Percentiles rank a stretch among this genome's conserved stretches.
phyloP scores from a whole-genome alignment of 108 stramenopile species.

The Phaeodactylum tricornutum region DNA sequence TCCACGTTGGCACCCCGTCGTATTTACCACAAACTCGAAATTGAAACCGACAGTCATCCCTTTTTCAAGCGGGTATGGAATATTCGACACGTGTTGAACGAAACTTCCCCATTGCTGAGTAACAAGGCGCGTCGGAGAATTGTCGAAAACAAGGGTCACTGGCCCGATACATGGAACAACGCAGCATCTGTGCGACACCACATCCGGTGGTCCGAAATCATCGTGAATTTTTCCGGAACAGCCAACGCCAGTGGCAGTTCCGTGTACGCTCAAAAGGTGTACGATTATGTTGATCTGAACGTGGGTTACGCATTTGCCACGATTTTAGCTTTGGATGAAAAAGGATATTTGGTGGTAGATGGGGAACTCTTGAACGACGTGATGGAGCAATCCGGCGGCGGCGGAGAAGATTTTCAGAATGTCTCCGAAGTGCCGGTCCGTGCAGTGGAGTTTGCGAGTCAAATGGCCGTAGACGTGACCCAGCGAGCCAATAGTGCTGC shows the following conservation, averaged over 20 bases:
- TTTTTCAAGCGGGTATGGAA: slow-evolving; percentile 38
- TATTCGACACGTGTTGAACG: slow-evolving; percentile 27
- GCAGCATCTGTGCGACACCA: slow-evolving; percentile 15
- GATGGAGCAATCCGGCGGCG: slow-evolving; percentile 34
- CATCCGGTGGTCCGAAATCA: slow-evolving; percentile 34
- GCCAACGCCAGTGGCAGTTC: slow-evolving; percentile 24
- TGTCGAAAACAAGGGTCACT: slow-evolving; percentile 23
- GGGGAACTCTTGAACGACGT: slow-evolving; percentile 38
- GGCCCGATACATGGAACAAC: slow-evolving; percentile 35
- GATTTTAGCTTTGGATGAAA: neutral
- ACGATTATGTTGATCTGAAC: slow-evolving; percentile 26
- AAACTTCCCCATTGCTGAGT: slow-evolving; percentile 24
- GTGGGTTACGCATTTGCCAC: slow-evolving; percentile 32
- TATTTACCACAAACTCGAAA: slow-evolving; percentile 21
- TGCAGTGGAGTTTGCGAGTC: neutral
- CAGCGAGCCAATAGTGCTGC: neutral
- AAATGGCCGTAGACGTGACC: neutral
- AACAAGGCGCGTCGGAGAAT: slow-evolving; percentile 13
- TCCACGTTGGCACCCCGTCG: slow-evolving; percentile 16
- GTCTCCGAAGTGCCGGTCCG: neutral
- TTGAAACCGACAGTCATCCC: slow-evolving; percentile 35
- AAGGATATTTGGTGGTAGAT: slow-evolving; percentile 26
- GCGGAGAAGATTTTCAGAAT: slow-evolving; percentile 9
- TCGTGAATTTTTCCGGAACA: slow-evolving; percentile 29
- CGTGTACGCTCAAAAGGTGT: slow-evolving; percentile 42